phyloP scores from a whole-genome alignment of 1,139 yeast species.

The Nakaseomyces kungkrabaensis region DNA sequence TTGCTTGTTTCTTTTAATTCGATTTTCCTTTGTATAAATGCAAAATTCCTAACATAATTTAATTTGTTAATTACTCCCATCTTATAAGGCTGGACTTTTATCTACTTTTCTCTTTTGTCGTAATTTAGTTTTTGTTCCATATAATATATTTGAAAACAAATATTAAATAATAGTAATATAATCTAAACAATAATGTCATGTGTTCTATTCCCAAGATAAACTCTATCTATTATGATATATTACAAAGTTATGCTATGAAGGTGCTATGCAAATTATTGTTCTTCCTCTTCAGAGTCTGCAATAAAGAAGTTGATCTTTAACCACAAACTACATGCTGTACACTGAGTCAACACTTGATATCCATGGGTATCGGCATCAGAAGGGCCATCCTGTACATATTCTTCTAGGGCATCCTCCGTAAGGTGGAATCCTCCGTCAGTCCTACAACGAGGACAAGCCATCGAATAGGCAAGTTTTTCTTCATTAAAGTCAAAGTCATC shows the following conservation, averaged over 20 bases:
- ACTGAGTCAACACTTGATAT: slow-evolving; percentile 63
- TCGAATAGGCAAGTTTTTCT: slow-evolving; percentile 27
- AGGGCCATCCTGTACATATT: slow-evolving; percentile 45
- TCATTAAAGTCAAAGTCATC: slow-evolving; percentile 42
- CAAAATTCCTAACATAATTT: not conserved
- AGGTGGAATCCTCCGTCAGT: slow-evolving; percentile 44
- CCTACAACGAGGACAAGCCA: slow-evolving; percentile 69
- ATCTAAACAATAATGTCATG: too few relatives aligned
- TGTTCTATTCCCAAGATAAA: too few relatives aligned
- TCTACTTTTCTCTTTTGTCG: too few relatives aligned
- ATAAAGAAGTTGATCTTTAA: slow-evolving; percentile 52
- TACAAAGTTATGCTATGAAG: too few relatives aligned
- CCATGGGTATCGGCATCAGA: slow-evolving; percentile 39
- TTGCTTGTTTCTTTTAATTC: not conserved
- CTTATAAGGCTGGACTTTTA: too few relatives aligned
- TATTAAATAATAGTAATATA: too few relatives aligned
- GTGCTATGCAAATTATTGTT: not conserved
- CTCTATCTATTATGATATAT: too few relatives aligned
- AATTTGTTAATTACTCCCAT: not conserved
- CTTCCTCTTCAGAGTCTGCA: slow-evolving; percentile 21
- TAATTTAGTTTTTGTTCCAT: too few relatives aligned
- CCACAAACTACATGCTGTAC: slow-evolving; percentile 79
- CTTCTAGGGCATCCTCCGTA: slow-evolving; percentile 49
- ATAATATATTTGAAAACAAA: too few relatives aligned
- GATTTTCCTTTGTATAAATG: not conserved